Percentiles rank a stretch among this genome's conserved stretches.
Evolutionary conservation across 352 stramenopile species (phyloP).

Genomic region (Phytophthora hibernalis): DNA sequence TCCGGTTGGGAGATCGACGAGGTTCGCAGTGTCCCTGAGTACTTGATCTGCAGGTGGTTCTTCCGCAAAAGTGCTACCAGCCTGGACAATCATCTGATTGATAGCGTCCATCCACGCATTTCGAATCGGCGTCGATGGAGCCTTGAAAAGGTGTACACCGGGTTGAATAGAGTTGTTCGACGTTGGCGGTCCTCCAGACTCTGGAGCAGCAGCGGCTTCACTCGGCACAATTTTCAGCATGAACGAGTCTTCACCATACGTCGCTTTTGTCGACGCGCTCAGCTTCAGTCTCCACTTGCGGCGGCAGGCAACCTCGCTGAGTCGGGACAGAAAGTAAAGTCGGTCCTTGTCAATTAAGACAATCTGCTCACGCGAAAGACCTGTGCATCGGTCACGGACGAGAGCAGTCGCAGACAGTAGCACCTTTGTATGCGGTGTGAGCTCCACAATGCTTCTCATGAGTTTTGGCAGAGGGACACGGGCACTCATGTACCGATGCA

Average conservation of each 20-base stretch:
- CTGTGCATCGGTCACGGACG: conserved; percentile 80
- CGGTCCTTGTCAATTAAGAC: conserved; percentile 78
- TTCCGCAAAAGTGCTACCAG: conserved; percentile 27
- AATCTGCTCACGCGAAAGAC: conserved; percentile 76
- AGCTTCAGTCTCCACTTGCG: conserved; percentile 77
- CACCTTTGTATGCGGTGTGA: conserved; percentile 77
- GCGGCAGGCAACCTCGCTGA: conserved; percentile 73
- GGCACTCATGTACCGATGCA: conserved; percentile 86
- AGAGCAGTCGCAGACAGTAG: conserved; percentile 74
- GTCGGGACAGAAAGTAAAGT: conserved; percentile 66
- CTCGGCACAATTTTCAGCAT: conserved; percentile 75
- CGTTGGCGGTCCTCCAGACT: conserved; percentile 24
- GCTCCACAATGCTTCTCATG: conserved; percentile 80
- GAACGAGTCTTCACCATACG: conserved; percentile 85
- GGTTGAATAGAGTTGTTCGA: conserved; percentile 29
- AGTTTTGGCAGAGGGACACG: conserved; percentile 73
- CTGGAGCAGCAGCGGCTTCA: conserved; percentile 35
- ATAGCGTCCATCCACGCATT: conserved; percentile 77
- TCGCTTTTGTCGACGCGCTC: conserved; percentile 52
- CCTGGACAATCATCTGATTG: conserved; percentile 52
- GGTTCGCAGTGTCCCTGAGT: conserved; percentile 38
- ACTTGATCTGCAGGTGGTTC: conserved; percentile 14
- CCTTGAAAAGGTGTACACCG: conserved; percentile 65
- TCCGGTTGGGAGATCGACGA: conserved; percentile 66
- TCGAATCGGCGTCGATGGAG: conserved; percentile 64